These are phyloP conservation scores for Botryosphaeria agaves DNA, from an alignment of 2,329 filamentous ascomycete genomes.

Conservation along the genomic window DNA sequence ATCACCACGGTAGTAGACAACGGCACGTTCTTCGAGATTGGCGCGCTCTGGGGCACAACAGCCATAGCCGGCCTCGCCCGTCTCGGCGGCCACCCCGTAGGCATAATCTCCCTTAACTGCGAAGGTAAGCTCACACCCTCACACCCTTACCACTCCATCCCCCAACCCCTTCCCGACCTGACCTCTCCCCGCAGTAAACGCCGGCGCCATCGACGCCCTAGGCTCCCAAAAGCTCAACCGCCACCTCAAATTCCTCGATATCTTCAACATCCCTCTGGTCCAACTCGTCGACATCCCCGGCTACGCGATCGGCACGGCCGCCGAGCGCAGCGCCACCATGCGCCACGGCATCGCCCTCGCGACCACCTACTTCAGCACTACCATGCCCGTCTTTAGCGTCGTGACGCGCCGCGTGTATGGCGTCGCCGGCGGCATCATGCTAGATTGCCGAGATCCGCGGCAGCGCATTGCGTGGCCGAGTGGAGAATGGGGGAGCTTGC, in stretches of 20 bases:
- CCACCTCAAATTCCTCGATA: slow-evolving; percentile 44
- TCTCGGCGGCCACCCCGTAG: slow-evolving; percentile 37
- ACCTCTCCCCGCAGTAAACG: too few species aligned
- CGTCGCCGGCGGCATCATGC: slow-evolving; percentile 47
- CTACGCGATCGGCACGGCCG: slow-evolving; percentile 45
- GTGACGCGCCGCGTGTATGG: slow-evolving; percentile 43
- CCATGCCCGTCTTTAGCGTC: slow-evolving; percentile 45
- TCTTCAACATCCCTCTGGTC: slow-evolving; percentile 46
- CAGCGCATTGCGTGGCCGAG: slow-evolving; percentile 47
- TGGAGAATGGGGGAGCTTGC: slow-evolving; percentile 44
- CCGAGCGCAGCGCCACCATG: slow-evolving; percentile 47
- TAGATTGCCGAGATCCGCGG: slow-evolving; percentile 42
- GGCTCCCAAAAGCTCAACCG: slow-evolving; percentile 44
- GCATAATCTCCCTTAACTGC: slow-evolving; percentile 42
- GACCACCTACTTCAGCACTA: slow-evolving; percentile 44
- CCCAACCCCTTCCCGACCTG: too few species aligned
- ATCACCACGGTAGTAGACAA: slow-evolving; percentile 39
- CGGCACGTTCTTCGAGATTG: slow-evolving; percentile 46
- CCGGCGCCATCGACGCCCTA: slow-evolving; percentile 41
- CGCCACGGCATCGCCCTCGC: slow-evolving; percentile 44
- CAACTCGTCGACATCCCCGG: slow-evolving; percentile 44
- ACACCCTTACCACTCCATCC: too few species aligned
- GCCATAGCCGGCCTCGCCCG: slow-evolving; percentile 43
- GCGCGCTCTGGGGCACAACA: slow-evolving; percentile 42
- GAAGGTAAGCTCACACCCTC: too few species aligned